Evolutionary conservation across 805 yeast species (phyloP).

Genomic region (Saccharomycopsis babjevae): DNA sequence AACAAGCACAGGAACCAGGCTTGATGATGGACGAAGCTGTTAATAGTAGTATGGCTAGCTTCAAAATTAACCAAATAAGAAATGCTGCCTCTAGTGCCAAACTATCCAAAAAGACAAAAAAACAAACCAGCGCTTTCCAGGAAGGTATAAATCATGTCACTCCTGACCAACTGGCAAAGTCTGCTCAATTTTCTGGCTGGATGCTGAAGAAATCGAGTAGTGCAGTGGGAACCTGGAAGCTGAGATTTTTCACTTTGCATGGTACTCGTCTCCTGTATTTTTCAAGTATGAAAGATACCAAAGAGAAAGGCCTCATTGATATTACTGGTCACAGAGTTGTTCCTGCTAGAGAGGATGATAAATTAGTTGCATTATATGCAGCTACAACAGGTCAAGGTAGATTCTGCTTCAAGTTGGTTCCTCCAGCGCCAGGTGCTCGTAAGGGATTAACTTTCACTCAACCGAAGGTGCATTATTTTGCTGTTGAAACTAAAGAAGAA

Average conservation of each 20-base stretch:
- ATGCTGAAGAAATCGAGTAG: slow-evolving; percentile 86
- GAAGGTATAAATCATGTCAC: slow-evolving; percentile 77
- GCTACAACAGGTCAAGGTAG: slow-evolving; percentile 93
- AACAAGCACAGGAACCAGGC: slow-evolving; percentile 22
- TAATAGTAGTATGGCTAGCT: neutral
- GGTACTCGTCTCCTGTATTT: slow-evolving; percentile 91
- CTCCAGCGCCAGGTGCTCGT: slow-evolving; percentile 95
- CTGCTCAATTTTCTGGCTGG: slow-evolving; percentile 85
- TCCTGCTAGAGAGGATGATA: slow-evolving; percentile 78
- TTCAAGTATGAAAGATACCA: slow-evolving; percentile 61
- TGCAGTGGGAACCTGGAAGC: slow-evolving; percentile 85
- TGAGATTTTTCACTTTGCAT: slow-evolving; percentile 73
- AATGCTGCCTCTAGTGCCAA: slow-evolving; percentile 15
- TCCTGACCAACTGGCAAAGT: slow-evolving; percentile 67
- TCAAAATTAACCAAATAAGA: slow-evolving; percentile 17
- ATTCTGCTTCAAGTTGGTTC: slow-evolving; percentile 82
- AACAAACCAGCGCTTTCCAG: slow-evolving; percentile 66
- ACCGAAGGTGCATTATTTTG: slow-evolving; percentile 92
- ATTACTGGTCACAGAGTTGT: slow-evolving; percentile 89
- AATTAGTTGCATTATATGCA: slow-evolving; percentile 76
- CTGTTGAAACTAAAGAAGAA: slow-evolving; percentile 84
- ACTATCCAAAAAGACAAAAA: slow-evolving; percentile 35
- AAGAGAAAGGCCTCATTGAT: slow-evolving; percentile 89
- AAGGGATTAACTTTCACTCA: slow-evolving; percentile 95
- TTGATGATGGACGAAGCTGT: slow-evolving; percentile 18